Percentiles rank a stretch among this genome's conserved stretches.
Evolutionary conservation across 2,329 filamentous ascomycete genomes (phyloP).

Genomic region (Penicillium sp.): DNA sequence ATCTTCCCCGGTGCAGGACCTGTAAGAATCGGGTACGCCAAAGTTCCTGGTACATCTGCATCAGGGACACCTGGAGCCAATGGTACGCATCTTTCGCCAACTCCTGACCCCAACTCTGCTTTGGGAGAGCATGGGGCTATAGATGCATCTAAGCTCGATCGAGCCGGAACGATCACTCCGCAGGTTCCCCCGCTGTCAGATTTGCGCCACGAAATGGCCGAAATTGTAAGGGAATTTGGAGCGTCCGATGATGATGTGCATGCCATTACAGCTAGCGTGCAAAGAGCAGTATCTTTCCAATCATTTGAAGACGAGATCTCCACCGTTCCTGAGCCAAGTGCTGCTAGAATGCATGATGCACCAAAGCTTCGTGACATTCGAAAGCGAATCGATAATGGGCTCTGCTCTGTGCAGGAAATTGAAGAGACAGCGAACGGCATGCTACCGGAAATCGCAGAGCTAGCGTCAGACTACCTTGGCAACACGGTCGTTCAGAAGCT

Average conservation of each 20-base stretch:
- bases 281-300: conserved; percentile 71
- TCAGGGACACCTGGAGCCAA: conserved; percentile 79
- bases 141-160: conserved; percentile 27
- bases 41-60: conserved; percentile 81
- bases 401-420: conserved; percentile 78
- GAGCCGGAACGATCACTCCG: conserved; percentile 34
- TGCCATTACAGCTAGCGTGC: conserved; percentile 69
- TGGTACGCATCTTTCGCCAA: conserved; percentile 83
- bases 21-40: conserved; percentile 94
- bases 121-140: conserved; percentile 24
- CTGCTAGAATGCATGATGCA: conserved; percentile 86
- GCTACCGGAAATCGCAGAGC: conserved; percentile 92
- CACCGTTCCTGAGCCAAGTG: conserved; percentile 80
- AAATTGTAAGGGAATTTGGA: conserved; percentile 85
- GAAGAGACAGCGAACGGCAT: conserved; percentile 89
- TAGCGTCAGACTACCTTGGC: conserved; percentile 92
- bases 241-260: conserved; percentile 73
- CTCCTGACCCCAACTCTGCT: conserved; percentile 72
- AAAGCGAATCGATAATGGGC: conserved; percentile 95
- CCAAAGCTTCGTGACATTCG: conserved; percentile 92
- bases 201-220: conserved; percentile 75
- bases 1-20: conserved; percentile 96
- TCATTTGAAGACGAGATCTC: conserved; percentile 78
- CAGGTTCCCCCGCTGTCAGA: conserved; percentile 70
- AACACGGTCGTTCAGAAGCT: conserved; percentile 99